phyloP scores from a whole-genome alignment of 2,329 filamentous ascomycete genomes.

The Phialophora verrucosa region DNA sequence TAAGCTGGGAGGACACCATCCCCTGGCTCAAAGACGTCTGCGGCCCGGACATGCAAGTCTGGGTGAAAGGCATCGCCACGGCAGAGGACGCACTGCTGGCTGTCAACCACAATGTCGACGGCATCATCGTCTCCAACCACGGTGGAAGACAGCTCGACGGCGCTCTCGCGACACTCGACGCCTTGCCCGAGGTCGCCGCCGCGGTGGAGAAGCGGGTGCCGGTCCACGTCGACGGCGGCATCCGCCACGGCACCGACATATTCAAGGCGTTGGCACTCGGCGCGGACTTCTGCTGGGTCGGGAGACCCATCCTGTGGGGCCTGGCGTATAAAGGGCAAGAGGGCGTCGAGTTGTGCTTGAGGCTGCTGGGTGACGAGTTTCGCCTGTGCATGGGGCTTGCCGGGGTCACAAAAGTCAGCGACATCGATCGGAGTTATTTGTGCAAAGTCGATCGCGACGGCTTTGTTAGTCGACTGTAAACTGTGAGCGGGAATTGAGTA shows the following conservation, averaged over 20 bases:
- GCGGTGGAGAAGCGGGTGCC: conserved; percentile 40
- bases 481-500: background rate
- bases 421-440: conserved; percentile 45
- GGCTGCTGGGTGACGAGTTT: conserved; percentile 41
- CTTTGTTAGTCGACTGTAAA: conserved; percentile 41
- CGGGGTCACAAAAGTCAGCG: conserved; percentile 37
- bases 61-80: conserved; percentile 40
- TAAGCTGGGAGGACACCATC: conserved; percentile 49
- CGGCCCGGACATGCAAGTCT: conserved; percentile 34
- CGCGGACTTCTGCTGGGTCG: conserved; percentile 58
- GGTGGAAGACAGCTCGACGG: conserved; percentile 49
- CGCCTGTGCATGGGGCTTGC: conserved; percentile 41
- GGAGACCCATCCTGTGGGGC: conserved; percentile 58
- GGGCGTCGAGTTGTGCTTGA: conserved; percentile 40
- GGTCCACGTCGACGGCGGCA: conserved; percentile 61
- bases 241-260: conserved; percentile 62
- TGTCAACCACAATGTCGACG: conserved; percentile 45
- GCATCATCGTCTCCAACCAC: conserved; percentile 49
- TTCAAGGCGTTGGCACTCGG: conserved; percentile 63
- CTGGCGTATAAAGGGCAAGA: conserved; percentile 45
- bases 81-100: conserved; percentile 47
- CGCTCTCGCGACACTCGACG: conserved; percentile 48
- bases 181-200: conserved; percentile 41
- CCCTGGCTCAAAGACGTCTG: conserved; percentile 33
- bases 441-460: conserved; percentile 47